Evolutionary conservation across 2,329 filamentous ascomycete genomes (phyloP).

Genomic region (Elsinoe australis): DNA sequence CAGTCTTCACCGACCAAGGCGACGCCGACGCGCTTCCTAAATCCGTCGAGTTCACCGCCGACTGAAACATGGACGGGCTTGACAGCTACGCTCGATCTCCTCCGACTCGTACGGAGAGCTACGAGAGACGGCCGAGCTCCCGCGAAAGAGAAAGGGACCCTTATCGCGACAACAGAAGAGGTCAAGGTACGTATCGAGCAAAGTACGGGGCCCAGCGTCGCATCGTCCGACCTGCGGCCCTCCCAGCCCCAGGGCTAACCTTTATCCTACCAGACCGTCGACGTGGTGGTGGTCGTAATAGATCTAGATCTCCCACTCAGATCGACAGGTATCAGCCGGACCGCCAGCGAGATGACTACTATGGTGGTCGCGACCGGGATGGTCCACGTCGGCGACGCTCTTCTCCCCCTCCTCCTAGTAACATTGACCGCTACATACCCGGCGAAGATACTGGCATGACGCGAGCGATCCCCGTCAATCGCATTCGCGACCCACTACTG

Average conservation of each 20-base stretch:
- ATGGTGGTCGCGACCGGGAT: slow-evolving; percentile 52
- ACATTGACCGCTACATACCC: slow-evolving; percentile 76
- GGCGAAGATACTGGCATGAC: slow-evolving; percentile 50
- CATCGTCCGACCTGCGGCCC: background rate
- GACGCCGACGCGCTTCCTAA: slow-evolving; percentile 18
- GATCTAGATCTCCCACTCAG: slow-evolving; percentile 62
- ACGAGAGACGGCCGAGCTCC: background rate
- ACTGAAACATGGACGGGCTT: slow-evolving; percentile 20
- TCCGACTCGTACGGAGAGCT: slow-evolving; percentile 12
- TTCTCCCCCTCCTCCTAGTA: slow-evolving; percentile 52
- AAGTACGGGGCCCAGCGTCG: background rate
- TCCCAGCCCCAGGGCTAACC: slow-evolving; percentile 16
- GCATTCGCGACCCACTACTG: slow-evolving; percentile 62
- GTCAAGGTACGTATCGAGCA: slow-evolving; percentile 23
- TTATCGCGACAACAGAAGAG: slow-evolving; percentile 27
- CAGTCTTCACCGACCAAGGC: slow-evolving; percentile 15
- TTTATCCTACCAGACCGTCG: slow-evolving; percentile 26
- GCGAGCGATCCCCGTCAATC: slow-evolving; percentile 50
- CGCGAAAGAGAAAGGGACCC: slow-evolving; percentile 23
- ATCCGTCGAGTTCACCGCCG: background rate
- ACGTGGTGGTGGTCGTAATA: slow-evolving; percentile 47
- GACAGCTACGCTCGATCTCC: slow-evolving; percentile 20
- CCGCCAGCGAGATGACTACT: slow-evolving; percentile 61
- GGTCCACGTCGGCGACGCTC: slow-evolving; percentile 56
- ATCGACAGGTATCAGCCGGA: slow-evolving; percentile 74